A percentile compares a stretch with the other conserved stretches of the same genome.
These are phyloP conservation scores for Galerina sulciceps DNA, from an alignment of 768 basidiomycete genomes.

Conservation along the genomic window DNA sequence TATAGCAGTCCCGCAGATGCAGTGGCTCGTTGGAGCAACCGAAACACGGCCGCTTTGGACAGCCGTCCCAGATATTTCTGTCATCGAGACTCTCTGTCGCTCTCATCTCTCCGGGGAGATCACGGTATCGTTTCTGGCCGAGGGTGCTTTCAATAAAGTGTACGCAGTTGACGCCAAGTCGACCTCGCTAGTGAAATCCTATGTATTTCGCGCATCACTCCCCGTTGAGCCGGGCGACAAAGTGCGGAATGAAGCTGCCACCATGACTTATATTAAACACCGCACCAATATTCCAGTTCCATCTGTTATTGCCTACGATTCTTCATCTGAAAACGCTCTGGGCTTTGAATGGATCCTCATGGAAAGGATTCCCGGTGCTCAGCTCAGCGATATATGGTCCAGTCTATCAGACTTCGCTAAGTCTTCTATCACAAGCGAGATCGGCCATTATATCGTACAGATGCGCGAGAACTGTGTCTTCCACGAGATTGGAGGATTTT, in stretches of 20 bases:
- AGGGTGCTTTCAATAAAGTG: constrained; percentile 3
- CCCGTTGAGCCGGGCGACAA: constrained; percentile 8
- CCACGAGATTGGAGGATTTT: constrained; percentile 1
- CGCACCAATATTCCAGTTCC: constrained; percentile 22
- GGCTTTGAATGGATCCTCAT: constrained; percentile 23
- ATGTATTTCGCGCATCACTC: constrained; percentile 6
- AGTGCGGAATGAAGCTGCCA: constrained; percentile 16
- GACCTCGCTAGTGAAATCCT: neutral
- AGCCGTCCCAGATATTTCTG: neutral
- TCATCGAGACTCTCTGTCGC: neutral
- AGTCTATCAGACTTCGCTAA: constrained; percentile 5
- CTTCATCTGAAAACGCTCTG: constrained; percentile 18
- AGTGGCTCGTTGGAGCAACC: neutral
- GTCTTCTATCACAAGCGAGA: neutral
- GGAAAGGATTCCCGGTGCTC: constrained; percentile 20
- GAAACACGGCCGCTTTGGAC: neutral
- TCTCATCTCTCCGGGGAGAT: neutral
- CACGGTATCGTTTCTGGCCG: neutral
- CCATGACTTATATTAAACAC: constrained; percentile 12
- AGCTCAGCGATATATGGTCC: constrained; percentile 12
- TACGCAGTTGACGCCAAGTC: neutral
- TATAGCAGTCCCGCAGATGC: neutral
- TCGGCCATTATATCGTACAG: neutral
- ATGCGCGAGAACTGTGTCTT: constrained; percentile 2
- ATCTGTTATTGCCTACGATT: constrained; percentile 15